Base-by-base conservation (phyloP, 1,284 basidiomycete genomes). In the Melampsora americana region DNA sequence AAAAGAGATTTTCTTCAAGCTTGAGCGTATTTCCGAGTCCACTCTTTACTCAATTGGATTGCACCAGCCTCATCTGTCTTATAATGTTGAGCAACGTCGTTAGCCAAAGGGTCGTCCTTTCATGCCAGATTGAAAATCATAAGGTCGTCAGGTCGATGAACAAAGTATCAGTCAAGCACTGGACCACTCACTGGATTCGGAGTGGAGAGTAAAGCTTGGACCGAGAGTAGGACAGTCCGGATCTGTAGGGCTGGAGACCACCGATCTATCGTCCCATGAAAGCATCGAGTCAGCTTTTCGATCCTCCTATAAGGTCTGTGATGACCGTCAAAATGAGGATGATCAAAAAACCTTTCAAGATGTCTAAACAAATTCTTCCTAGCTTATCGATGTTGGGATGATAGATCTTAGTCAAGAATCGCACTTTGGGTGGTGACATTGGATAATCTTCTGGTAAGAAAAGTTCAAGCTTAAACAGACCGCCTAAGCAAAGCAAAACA, bases 321-420 rank as follows among this genome's bases (percentile, higher is more conserved):
- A 12, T 69, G 0, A 60, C 23, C 28, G 11, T 66, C 30, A 28
- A 56, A 18, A 61, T 56, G n/a, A 66, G 12, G 73, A 30, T 53
- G 35, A 44, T 74, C n/a, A 66, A 77, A 16, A 23, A 79, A 90
- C 92, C 92, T 87, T 98, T 98, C 81, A 98, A 86, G 81, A 99
- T 99, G 83, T 99, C 96, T 78, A 99, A 86, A 84, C 96, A 99
- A 85, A 99, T 99, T 30, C 95, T 88, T 35, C 95, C 95, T 59
- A 99, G 90, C 84, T 98, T 98, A 85, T 98, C 95, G 84, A 99
- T 99, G 85, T 99, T 99, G 48, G 96, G 96, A 85, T 99, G 96
- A 86, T 99, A 99, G 86, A 99, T 96, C 90, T 96, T 96, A 78
- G 95, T 98, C 80, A 98, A 85, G 86, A 99, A 99, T 79, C 96